Evolutionary conservation across 345 rosid species (phyloP), one percentile per base, ranked within the genome.

Genomic region (Sisymbrium altissimum): DNA sequence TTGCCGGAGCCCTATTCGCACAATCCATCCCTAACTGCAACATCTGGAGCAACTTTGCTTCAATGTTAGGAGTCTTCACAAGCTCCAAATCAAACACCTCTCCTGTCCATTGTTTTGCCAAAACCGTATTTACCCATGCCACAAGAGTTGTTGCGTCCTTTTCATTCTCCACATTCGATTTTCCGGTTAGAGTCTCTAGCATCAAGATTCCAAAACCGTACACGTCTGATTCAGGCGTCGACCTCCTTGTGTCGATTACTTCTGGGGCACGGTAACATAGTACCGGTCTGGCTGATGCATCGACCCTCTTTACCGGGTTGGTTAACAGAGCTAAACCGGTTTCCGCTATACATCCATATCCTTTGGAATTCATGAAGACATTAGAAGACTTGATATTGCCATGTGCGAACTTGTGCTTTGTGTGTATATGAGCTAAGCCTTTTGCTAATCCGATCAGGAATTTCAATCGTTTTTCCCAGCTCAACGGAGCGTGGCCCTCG

Each of bases 61-160:
- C 99, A 64, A 92, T 78, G 71, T 90, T 81, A 17, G 97, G 88
- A 76, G 81, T 86, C 82, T 88, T 81, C 78, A 89, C 21, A 41
- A 96, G 95, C 83, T 81, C 91, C 41, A 86, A 46, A 66, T 96
- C 99, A 67, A 96, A 96, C 66, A 92, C 98, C 79, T 96, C 98
- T 9, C 94, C 98, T 0, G 99, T 92, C 99, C 99, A 96, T 77
- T 96, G 93, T 43, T 96, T 85, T 57, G 83, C 71, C 30, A 96
- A 88, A 27, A 90, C 96, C 0, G 80, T 75, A 77, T 89, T 86
- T 66, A 96, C 97, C 99, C 98, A 91, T 70, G 81, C 88, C 35
- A 89, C 90, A 0, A 97, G 86, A 69, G 83, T 80, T 67, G 83
- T 89, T 83, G 78, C 88, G 7, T 92, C 95, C 0, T 88, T 77